These are phyloP conservation scores for Colletotrichum siamense DNA, from an alignment of 2,329 filamentous ascomycete genomes.

Conservation along the genomic window DNA sequence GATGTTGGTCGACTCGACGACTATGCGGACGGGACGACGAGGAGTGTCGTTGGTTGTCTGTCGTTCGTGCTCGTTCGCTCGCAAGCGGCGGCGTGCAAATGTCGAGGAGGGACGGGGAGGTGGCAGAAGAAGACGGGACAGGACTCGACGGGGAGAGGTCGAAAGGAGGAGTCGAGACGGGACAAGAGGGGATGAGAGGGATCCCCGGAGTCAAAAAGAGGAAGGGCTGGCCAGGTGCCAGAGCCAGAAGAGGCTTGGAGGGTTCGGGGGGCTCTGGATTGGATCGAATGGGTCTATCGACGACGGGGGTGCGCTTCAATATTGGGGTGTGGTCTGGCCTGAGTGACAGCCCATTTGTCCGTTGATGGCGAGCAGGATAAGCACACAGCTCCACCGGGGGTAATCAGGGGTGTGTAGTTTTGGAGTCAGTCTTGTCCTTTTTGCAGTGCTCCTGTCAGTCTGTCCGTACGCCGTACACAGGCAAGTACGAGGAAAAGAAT, in stretches of 20 bases:
- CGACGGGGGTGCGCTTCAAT: slow-evolving; percentile 3
- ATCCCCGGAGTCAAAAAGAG: slow-evolving; percentile 11
- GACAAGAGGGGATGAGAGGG: neutral
- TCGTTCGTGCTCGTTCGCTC: neutral
- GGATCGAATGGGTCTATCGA: neutral
- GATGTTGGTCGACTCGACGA: neutral
- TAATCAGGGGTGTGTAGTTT: neutral
- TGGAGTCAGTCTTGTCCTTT: neutral
- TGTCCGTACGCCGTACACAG: too few relatives aligned
- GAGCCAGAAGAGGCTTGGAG: neutral
- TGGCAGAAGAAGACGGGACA: neutral
- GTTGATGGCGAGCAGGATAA: neutral
- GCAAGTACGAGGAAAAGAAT: neutral
- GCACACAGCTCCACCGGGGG: neutral
- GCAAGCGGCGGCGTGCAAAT: neutral
- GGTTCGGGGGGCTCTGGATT: neutral
- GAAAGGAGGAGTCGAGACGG: slow-evolving; percentile 8
- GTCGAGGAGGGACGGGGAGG: neutral
- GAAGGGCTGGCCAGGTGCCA: neutral
- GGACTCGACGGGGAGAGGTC: neutral
- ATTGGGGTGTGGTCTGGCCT: neutral
- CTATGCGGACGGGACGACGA: neutral
- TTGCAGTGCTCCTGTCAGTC: neutral
- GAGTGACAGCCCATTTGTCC: slow-evolving; percentile 13
- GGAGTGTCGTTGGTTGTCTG: neutral